Evolutionary conservation across 257 asterid genomes (phyloP).

Genomic region (Nicotiana obtusifolia): DNA sequence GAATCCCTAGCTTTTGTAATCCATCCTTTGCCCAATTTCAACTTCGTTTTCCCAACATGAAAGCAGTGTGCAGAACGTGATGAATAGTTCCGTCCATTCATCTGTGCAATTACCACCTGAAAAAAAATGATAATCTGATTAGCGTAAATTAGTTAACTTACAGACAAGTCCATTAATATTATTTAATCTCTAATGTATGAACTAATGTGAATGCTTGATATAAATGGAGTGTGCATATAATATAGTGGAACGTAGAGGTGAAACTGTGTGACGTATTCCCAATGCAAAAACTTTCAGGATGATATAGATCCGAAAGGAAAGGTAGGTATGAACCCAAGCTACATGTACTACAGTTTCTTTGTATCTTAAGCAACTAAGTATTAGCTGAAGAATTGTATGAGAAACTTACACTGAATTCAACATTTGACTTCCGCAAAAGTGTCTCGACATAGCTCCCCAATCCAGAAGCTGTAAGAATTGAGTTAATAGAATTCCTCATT

Average conservation of each 20-base stretch:
- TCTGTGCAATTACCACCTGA: conserved; percentile 91
- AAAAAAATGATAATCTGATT: background rate
- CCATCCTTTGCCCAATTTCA: conserved; percentile 95
- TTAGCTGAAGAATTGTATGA: background rate
- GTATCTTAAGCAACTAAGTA: background rate
- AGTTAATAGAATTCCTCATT: background rate
- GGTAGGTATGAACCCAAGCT: background rate
- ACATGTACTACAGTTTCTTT: background rate
- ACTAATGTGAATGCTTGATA: background rate
- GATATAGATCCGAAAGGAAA: background rate
- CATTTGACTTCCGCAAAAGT: conserved; percentile 59
- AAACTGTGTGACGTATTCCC: too few relatives aligned
- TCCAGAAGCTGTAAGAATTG: conserved; percentile 29
- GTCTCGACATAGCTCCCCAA: conserved; percentile 69
- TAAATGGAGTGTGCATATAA: background rate
- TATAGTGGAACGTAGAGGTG: background rate
- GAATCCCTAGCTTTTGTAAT: conserved; percentile 96
- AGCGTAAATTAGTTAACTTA: background rate
- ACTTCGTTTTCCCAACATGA: conserved; percentile 83
- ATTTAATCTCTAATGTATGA: background rate
- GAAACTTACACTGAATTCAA: conserved; percentile 73
- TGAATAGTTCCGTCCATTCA: conserved; percentile 89
- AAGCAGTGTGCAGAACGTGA: conserved; percentile 71
- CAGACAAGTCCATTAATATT: background rate
- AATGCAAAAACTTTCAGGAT: background rate